A percentile compares a stretch with the other conserved stretches of the same genome.
phyloP scores from a whole-genome alignment of 2,329 filamentous ascomycete genomes.

The Phaeosphaeriaceae sp. region DNA sequence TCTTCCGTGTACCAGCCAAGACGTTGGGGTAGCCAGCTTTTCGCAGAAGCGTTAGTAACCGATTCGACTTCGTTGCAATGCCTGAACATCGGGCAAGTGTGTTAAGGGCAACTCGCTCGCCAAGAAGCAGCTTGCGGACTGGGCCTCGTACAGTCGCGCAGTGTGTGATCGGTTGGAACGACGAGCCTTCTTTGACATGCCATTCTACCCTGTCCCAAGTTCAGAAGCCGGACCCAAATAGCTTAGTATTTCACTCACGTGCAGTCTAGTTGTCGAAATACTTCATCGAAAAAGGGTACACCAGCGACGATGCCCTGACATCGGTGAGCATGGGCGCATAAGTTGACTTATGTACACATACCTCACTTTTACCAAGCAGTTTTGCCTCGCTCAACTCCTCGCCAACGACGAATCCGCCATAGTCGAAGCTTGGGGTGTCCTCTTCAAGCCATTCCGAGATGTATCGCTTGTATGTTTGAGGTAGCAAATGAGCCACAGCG shows the following conservation, averaged over 20 bases:
- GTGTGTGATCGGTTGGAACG: constrained; percentile 65
- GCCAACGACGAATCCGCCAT: constrained; percentile 95
- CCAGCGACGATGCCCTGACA: constrained; percentile 80
- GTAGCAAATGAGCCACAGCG: constrained; percentile 75
- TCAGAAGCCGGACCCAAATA: not conserved
- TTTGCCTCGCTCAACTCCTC: constrained; percentile 60
- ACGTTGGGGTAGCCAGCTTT: constrained; percentile 77
- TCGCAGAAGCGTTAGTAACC: constrained; percentile 60
- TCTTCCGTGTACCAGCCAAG: constrained; percentile 95
- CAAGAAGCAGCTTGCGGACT: constrained; percentile 82
- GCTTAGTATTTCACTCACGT: constrained; percentile 54
- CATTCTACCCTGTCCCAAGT: constrained; percentile 71
- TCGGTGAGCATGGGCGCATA: not conserved
- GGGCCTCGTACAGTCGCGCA: constrained; percentile 87
- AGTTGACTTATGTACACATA: constrained; percentile 30
- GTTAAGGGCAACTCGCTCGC: constrained; percentile 92
- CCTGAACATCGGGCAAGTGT: constrained; percentile 89
- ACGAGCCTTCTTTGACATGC: constrained; percentile 78
- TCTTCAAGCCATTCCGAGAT: constrained; percentile 90
- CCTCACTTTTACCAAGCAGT: constrained; percentile 65
- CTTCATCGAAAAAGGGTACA: constrained; percentile 92
- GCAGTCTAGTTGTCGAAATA: constrained; percentile 89
- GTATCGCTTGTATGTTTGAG: constrained; percentile 81
- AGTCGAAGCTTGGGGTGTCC: constrained; percentile 96
- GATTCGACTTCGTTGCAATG: constrained; percentile 72